Conservation (phyloP, 2,329 filamentous ascomycete genomes). For the Diaporthe sp. region DNA sequence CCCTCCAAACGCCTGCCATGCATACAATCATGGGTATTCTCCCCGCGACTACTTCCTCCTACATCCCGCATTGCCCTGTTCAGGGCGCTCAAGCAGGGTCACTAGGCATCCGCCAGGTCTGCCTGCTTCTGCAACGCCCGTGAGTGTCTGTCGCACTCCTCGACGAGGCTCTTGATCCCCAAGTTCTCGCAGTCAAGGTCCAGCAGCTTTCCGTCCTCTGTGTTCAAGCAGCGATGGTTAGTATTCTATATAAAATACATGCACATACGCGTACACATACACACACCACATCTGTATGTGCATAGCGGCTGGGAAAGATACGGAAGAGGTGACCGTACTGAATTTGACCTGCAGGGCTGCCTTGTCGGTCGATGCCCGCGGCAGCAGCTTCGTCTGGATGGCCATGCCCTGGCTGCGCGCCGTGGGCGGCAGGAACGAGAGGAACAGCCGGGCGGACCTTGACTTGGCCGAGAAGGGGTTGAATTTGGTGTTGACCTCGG, state of each 20-base stretch:
- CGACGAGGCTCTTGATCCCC: conserved; percentile 87
- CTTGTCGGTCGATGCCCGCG: conserved; percentile 76
- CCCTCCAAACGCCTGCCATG: conserved; percentile 35
- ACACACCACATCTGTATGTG: neutral
- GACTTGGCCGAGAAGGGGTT: conserved; percentile 88
- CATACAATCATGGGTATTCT: conserved; percentile 31
- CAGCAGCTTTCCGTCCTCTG: conserved; percentile 95
- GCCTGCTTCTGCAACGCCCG: conserved; percentile 85
- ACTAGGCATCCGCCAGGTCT: conserved; percentile 71
- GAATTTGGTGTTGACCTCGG: conserved; percentile 87
- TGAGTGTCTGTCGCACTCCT: conserved; percentile 92
- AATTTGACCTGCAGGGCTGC: conserved; percentile 85
- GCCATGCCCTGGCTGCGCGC: conserved; percentile 81
- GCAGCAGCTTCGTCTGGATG: conserved; percentile 83
- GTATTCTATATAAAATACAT: neutral
- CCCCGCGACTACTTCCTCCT: neutral
- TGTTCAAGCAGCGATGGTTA: conserved; percentile 35
- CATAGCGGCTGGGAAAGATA: neutral
- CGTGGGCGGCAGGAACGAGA: conserved; percentile 85
- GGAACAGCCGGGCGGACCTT: conserved; percentile 89
- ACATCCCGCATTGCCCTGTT: neutral
- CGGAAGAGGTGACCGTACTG: conserved; percentile 68
- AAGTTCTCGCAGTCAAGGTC: conserved; percentile 84
- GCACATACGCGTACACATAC: neutral
- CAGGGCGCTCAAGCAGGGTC: neutral